A percentile compares a stretch with the other conserved stretches of the same genome.
Conservation (phyloP, 1,139 yeast genomes). For the Pichia norvegensis region DNA sequence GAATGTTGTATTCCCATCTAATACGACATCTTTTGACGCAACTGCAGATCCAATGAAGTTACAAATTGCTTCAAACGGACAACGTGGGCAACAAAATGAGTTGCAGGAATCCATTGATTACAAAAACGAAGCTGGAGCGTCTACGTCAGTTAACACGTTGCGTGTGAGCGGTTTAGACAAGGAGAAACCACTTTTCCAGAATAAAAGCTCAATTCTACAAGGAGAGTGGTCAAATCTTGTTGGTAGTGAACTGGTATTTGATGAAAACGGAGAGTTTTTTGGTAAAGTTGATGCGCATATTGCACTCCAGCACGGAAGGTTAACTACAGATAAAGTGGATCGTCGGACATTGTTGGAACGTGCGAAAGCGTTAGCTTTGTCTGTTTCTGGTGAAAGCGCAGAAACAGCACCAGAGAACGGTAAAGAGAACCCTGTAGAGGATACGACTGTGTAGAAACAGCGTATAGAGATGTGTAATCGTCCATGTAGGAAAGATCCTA, state of each 20-base stretch:
- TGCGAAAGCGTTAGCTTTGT: conserved; percentile 19
- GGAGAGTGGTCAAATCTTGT: conserved; percentile 74
- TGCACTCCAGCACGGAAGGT: conserved; percentile 25
- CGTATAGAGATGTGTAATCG: background rate
- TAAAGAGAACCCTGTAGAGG: background rate
- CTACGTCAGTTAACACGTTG: conserved; percentile 31
- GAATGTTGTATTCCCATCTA: conserved; percentile 35
- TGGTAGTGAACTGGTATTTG: conserved; percentile 72
- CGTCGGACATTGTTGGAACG: conserved; percentile 18
- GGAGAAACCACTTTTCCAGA: conserved; percentile 44
- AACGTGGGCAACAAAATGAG: conserved; percentile 6
- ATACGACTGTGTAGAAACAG: background rate
- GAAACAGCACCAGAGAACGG: background rate
- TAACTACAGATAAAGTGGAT: conserved; percentile 18
- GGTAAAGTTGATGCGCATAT: conserved; percentile 26
- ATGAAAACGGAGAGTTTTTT: conserved; percentile 48
- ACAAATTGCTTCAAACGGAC: background rate
- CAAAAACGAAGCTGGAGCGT: conserved; percentile 9
- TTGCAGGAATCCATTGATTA: conserved; percentile 18
- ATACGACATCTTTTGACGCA: conserved; percentile 8
- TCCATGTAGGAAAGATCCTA: background rate
- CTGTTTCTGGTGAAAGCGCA: background rate
- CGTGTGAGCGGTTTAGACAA: conserved; percentile 48
- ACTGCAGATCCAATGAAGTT: conserved; percentile 9
- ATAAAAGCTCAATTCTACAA: conserved; percentile 52